Percentiles rank a stretch among this genome's conserved stretches.
Evolutionary conservation across 805 yeast species (phyloP).

Genomic region (Phaffomyces antillensis): DNA sequence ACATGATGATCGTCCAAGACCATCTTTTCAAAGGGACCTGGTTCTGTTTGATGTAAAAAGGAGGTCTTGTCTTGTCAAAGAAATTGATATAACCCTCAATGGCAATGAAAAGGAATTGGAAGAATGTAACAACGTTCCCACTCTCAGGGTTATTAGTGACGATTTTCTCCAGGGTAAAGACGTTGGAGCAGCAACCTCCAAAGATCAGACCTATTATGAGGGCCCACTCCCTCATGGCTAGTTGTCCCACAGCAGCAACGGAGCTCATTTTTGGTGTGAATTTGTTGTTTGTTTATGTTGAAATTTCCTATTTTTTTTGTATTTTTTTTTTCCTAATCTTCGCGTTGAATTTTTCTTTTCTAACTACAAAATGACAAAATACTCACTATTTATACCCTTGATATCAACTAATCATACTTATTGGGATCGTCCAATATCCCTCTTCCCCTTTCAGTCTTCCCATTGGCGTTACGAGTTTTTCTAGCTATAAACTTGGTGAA

Average conservation of each 20-base stretch:
- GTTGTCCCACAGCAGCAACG: slow-evolving; percentile 9
- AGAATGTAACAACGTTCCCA: slow-evolving; percentile 50
- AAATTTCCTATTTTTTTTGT: too few relatives aligned
- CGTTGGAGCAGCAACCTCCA: slow-evolving; percentile 70
- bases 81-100: slow-evolving; percentile 32
- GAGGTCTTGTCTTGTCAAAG: slow-evolving; percentile 23
- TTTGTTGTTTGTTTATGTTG: too few relatives aligned
- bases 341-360: too few relatives aligned
- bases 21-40: slow-evolving; percentile 37
- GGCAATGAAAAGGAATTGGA: slow-evolving; percentile 49
- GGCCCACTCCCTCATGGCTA: slow-evolving; percentile 12
- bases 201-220: slow-evolving; percentile 32
- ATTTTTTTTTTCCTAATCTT: background rate
- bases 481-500: too few relatives aligned
- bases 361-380: too few relatives aligned
- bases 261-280: slow-evolving; percentile 16
- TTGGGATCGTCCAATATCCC: too few relatives aligned
- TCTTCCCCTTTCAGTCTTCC: too few relatives aligned
- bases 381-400: too few relatives aligned
- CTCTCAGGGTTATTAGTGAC: slow-evolving; percentile 28
- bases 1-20: slow-evolving; percentile 39
- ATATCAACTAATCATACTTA: too few relatives aligned
- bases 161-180: slow-evolving; percentile 51
- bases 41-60: slow-evolving; percentile 27
- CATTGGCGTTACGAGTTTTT: too few relatives aligned